Base-by-base conservation (phyloP, 2,329 filamentous ascomycete genomes). In the Aspergillus sp. region DNA sequence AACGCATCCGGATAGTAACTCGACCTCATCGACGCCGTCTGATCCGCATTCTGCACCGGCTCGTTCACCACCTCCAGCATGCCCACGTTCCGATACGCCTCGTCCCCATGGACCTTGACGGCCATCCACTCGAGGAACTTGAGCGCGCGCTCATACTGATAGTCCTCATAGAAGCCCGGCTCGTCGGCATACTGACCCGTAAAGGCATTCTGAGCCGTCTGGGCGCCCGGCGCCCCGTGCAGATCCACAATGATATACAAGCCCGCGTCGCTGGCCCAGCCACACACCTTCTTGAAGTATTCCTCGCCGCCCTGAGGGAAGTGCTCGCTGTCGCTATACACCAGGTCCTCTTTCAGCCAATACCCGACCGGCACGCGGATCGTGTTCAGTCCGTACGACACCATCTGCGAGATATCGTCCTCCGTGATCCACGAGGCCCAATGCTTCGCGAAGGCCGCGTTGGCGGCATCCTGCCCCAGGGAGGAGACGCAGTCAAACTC, bases 1-100 rank as follows among this genome's bases (percentile, higher is more conserved):
- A 77, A 76, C 2, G 82, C 83, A 12, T 75, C 76, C 4, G 78
- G 79, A 65, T 86, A 85, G 71, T 77, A 86, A 10, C 66, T 71
- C 16, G 72, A 70, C 10, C 75, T 67, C 69, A 84, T 73, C 1
- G 70, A 69, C 4, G 71, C 69, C 2, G 72, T 72, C 6, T 65
- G 66, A 11, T 71, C 64, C 50, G 71, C 61, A 52, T 77, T 70
- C 53, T 78, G 77, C 12, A 81, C 69, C 3, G 85, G 85, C 68
- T 87, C 85, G 65, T 87, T 87, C 56, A 87, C 74, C 12, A 87
- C 71, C 67, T 84, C 80, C 42, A 87, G 69, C 80, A 85, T 86
- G 57, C 84, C 84, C 26, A 87, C 84, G 49, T 82, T 85, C 55
- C 79, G 73, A 68, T 82, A 84, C 31, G 77, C 77, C 39, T 71